These are phyloP conservation scores for Pezicula neosporulosa DNA, from an alignment of 2,329 filamentous ascomycete species.

Conservation along the genomic window DNA sequence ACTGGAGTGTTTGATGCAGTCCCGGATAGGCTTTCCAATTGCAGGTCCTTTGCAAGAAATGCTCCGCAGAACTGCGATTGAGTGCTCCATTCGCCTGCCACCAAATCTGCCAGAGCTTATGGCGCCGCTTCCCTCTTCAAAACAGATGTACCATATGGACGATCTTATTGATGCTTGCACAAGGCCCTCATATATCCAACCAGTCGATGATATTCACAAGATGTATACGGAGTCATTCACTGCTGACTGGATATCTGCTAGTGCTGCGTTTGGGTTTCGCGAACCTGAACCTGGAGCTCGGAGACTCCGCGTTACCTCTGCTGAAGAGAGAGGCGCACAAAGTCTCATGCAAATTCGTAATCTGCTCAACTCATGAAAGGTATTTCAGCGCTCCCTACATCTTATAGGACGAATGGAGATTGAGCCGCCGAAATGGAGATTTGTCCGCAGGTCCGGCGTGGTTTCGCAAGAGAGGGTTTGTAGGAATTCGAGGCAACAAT, in stretches of 20 bases:
- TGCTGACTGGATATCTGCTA: conserved; percentile 20
- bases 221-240: conserved; percentile 25
- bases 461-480: background rate
- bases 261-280: conserved; percentile 16
- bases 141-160: conserved; percentile 19
- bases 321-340: conserved; percentile 21
- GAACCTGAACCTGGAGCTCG: conserved; percentile 5
- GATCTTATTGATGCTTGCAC: conserved; percentile 30
- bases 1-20: conserved; percentile 25
- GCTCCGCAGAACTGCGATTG: conserved; percentile 22
- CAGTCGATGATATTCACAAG: conserved; percentile 22
- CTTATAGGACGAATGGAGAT: too few relatives aligned
- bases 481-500: background rate
- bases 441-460: background rate
- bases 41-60: conserved; percentile 27
- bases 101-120: conserved; percentile 15
- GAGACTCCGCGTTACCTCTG: conserved; percentile 9
- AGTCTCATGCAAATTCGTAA: conserved; percentile 29
- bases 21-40: conserved; percentile 24
- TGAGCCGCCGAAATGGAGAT: background rate
- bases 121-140: conserved; percentile 3
- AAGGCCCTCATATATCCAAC: conserved; percentile 25
- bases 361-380: conserved; percentile 19
- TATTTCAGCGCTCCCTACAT: too few relatives aligned
- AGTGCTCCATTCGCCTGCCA: conserved; percentile 20